These are phyloP conservation scores for Apiotrichum siamense DNA, from an alignment of 1,284 basidiomycete genomes.

Conservation along the genomic window DNA sequence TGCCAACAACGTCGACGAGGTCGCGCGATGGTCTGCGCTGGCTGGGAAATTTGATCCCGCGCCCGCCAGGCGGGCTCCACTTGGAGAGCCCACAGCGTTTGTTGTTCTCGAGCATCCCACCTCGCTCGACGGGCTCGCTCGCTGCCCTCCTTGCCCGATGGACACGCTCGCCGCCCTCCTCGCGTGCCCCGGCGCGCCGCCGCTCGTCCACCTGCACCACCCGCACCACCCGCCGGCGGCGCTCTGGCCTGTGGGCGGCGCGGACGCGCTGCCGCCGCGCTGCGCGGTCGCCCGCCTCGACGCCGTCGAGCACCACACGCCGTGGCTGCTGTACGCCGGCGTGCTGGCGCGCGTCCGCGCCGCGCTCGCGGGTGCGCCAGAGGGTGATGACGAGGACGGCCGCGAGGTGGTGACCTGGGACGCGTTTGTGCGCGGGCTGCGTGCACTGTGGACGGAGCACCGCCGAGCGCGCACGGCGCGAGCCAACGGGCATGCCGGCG, in stretches of 20 bases:
- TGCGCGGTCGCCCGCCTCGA: constrained; percentile 52
- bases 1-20: not conserved
- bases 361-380: not conserved
- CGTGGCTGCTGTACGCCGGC: constrained; percentile 63
- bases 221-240: constrained; percentile 50
- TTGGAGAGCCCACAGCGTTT: not conserved
- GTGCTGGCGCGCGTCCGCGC: constrained; percentile 53
- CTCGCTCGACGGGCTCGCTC: not conserved
- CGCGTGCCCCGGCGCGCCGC: constrained; percentile 52
- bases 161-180: constrained; percentile 51
- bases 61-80: no score
- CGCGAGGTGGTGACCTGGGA: constrained; percentile 58
- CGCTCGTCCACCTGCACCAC: constrained; percentile 68
- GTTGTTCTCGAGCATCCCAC: not conserved
- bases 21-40: no score
- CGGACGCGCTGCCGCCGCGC: constrained; percentile 47
- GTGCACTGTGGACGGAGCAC: constrained; percentile 33
- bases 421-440: constrained; percentile 60
- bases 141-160: not conserved
- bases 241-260: not conserved
- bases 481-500: not conserved
- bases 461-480: constrained; percentile 11
- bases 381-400: not conserved
- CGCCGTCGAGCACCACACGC: constrained; percentile 60
- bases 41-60: no score